Percentiles rank a stretch among this genome's conserved stretches.
Evolutionary conservation across 208 protist genomes (phyloP).

Genomic region (Trypanosoma melophagium): DNA sequence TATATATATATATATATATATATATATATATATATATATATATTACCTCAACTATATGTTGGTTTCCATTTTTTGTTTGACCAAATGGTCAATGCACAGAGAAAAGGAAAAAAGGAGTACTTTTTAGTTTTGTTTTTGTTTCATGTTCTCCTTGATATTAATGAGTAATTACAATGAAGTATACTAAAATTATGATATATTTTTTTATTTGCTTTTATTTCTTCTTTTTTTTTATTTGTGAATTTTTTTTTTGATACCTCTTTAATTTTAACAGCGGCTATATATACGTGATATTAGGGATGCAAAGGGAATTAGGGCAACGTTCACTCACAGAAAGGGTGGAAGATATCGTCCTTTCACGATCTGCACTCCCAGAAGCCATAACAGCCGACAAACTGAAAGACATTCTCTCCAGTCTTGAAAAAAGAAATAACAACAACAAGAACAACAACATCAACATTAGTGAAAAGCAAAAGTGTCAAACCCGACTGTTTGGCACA

Average conservation of each 20-base stretch:
- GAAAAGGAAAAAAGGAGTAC: not conserved
- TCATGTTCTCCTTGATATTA: not conserved
- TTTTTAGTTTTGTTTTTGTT: not conserved
- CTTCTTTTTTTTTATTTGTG: conserved; percentile 19
- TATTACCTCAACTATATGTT: too few species aligned
- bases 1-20: conserved; percentile 22
- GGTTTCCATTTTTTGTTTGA: too few species aligned
- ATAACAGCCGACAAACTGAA: conserved; percentile 30
- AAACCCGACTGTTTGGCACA: conserved; percentile 19
- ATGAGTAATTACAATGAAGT: not conserved
- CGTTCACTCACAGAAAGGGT: conserved; percentile 25
- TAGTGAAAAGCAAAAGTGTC: not conserved
- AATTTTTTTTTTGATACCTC: conserved; percentile 23
- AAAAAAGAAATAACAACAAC: not conserved
- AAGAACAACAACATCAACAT: not conserved
- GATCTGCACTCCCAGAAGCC: conserved; percentile 40
- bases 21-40: too few species aligned
- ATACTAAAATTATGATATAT: conserved; percentile 14
- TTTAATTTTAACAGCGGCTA: too few species aligned
- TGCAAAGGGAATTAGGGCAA: not conserved
- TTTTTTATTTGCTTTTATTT: conserved; percentile 21
- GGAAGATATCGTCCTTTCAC: conserved; percentile 22
- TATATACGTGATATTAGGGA: not conserved
- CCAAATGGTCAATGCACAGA: too few species aligned
- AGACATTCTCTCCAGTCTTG: conserved; percentile 20